phyloP scores from a whole-genome alignment of 148 eudicot genomes.

The Silene uniflora region DNA sequence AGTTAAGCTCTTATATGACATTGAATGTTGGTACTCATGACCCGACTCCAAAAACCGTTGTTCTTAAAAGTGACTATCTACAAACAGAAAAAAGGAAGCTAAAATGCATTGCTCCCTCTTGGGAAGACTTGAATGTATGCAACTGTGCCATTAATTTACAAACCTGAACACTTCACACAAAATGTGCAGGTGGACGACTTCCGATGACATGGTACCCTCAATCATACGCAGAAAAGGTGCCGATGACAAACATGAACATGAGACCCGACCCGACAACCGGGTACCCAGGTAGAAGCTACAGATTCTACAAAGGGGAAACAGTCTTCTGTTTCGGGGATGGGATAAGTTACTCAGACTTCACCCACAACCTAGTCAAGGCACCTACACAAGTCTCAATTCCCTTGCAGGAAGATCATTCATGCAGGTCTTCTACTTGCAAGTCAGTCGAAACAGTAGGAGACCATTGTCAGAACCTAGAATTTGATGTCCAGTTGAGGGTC shows the following conservation, averaged over 20 bases:
- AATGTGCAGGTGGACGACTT: conserved; percentile 54
- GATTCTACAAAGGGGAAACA: conserved; percentile 72
- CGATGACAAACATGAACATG: conserved; percentile 88
- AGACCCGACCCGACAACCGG: conserved; percentile 62
- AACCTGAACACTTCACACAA: neutral
- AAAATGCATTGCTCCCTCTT: too few species aligned
- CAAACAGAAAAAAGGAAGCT: too few species aligned
- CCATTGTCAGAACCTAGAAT: conserved; percentile 40
- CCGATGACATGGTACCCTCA: conserved; percentile 91
- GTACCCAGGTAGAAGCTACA: conserved; percentile 69
- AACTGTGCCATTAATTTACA: too few species aligned
- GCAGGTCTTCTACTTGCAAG: conserved; percentile 51
- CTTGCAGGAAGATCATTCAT: conserved; percentile 49
- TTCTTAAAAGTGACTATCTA: too few species aligned
- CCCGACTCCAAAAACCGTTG: too few species aligned
- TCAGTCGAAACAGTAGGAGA: conserved; percentile 51
- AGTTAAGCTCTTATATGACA: too few species aligned
- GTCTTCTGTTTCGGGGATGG: conserved; percentile 67
- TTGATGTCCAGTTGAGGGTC: conserved; percentile 58
- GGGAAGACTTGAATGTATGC: too few species aligned
- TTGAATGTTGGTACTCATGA: too few species aligned
- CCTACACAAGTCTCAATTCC: conserved; percentile 50
- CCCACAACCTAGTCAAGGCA: conserved; percentile 51
- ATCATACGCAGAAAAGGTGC: conserved; percentile 51
- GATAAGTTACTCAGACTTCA: conserved; percentile 50